phyloP scores from a whole-genome alignment of 2,329 filamentous ascomycete species.

The Fusarium tupiense region DNA sequence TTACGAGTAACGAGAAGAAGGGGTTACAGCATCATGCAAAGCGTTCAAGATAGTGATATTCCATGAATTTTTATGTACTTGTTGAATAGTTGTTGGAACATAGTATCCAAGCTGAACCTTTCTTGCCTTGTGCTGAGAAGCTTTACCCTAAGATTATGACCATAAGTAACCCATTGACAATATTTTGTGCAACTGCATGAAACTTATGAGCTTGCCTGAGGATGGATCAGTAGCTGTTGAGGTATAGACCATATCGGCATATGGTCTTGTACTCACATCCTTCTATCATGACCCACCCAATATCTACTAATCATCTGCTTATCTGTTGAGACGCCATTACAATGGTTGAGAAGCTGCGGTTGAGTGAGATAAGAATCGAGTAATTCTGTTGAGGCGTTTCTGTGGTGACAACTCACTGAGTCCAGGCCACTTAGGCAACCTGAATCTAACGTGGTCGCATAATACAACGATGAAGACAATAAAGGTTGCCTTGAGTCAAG shows the following conservation, averaged over 20 bases:
- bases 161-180: background rate
- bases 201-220: background rate
- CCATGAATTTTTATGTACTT: background rate
- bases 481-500: background rate
- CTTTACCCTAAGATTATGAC: too few species aligned
- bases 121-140: too few species aligned
- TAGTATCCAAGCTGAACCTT: background rate
- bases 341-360: background rate
- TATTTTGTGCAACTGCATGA: background rate
- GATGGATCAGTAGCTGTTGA: background rate
- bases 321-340: background rate
- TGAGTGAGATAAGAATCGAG: background rate
- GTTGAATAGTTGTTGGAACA: background rate
- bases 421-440: background rate
- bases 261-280: background rate
- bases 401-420: background rate
- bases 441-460: background rate
- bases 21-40: background rate
- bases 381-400: constrained; percentile 16
- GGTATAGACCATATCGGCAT: background rate
- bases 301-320: background rate
- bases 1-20: background rate
- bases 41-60: background rate
- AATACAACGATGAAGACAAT: background rate
- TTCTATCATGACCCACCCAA: background rate